Evolutionary conservation across 2,329 filamentous ascomycete genomes (phyloP).

Genomic region (Chrysoporthe deuterocubensis): DNA sequence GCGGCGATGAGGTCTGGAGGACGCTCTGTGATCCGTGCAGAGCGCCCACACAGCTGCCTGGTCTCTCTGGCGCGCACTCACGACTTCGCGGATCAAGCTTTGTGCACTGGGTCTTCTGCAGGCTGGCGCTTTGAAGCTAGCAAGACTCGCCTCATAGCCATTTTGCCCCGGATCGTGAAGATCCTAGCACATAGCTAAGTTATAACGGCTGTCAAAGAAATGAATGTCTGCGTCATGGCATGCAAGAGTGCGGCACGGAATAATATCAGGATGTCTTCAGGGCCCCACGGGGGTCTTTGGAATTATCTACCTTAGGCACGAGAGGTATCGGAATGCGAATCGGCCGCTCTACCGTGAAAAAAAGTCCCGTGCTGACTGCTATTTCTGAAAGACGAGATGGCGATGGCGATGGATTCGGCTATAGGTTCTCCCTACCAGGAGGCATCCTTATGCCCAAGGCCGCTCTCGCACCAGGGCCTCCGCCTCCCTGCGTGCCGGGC

Average conservation of each 20-base stretch:
- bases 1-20: neutral
- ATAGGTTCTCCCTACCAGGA: slow-evolving; percentile 47
- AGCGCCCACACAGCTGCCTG: too few relatives aligned
- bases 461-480: slow-evolving; percentile 33
- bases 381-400: neutral
- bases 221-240: neutral
- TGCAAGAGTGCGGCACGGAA: slow-evolving; percentile 1
- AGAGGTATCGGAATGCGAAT: neutral
- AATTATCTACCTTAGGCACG: neutral
- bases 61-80: too few relatives aligned
- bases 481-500: slow-evolving; percentile 11
- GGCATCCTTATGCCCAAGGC: slow-evolving; percentile 59
- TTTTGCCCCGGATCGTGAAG: neutral
- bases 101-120: neutral
- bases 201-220: neutral
- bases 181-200: neutral
- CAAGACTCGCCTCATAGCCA: neutral
- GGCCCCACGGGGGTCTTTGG: neutral
- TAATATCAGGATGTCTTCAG: neutral
- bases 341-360: too few relatives aligned
- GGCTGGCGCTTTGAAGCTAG: neutral
- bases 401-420: neutral
- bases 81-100: too few relatives aligned
- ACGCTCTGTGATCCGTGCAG: neutral
- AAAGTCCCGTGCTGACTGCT: neutral